phyloP scores from a whole-genome alignment of 2,329 filamentous ascomycete genomes.

The Leptodontidium sp. region DNA sequence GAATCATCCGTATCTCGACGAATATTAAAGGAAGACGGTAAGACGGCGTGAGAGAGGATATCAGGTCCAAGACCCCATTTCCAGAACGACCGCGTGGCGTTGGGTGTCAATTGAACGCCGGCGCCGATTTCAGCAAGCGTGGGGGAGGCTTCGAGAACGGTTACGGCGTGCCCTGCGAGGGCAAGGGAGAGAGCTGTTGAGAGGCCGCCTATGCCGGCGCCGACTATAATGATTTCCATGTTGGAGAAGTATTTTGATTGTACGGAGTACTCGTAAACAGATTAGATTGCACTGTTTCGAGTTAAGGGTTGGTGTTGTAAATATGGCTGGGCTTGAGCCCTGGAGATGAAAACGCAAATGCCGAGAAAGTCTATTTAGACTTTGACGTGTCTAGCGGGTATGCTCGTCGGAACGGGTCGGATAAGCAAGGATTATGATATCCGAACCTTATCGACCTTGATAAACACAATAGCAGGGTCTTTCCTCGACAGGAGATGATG shows the following conservation, averaged over 20 bases:
- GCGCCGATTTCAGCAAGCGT: constrained; percentile 55
- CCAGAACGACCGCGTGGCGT: constrained; percentile 54
- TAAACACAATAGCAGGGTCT: too few relatives aligned
- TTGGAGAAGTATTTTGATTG: too few relatives aligned
- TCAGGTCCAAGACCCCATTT: constrained; percentile 42
- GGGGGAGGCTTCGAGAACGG: constrained; percentile 57
- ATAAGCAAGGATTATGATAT: too few relatives aligned
- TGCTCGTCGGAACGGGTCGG: too few relatives aligned
- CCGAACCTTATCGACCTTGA: too few relatives aligned
- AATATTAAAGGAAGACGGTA: neutral
- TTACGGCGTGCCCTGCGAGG: constrained; percentile 53
- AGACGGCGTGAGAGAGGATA: neutral
- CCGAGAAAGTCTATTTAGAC: too few relatives aligned
- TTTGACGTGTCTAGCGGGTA: too few relatives aligned
- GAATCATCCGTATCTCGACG: constrained; percentile 21
- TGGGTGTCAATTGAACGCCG: constrained; percentile 57
- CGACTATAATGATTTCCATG: constrained; percentile 52
- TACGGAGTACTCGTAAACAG: neutral
- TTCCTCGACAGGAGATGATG: too few relatives aligned
- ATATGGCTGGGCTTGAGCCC: too few relatives aligned
- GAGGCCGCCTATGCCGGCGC: constrained; percentile 60
- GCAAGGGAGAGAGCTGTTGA: constrained; percentile 57
- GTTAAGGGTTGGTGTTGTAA: neutral
- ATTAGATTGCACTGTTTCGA: neutral
- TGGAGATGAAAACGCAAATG: too few relatives aligned